Evolutionary conservation across 2,329 filamentous ascomycete species (phyloP).

Genomic region (Xylariaceae sp.): DNA sequence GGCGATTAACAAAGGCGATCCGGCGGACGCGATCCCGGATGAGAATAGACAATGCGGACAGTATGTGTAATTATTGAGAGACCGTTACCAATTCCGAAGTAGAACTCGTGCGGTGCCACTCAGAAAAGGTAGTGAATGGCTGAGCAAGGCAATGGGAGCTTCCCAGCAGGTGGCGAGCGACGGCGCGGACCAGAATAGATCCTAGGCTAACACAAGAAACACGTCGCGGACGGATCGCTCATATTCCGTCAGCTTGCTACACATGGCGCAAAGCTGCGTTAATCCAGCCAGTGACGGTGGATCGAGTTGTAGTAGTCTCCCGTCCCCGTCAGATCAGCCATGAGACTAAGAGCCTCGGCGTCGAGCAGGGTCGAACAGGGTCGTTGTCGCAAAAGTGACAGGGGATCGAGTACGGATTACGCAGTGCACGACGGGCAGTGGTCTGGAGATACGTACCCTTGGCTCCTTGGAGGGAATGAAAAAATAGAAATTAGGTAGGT

Average conservation of each 20-base stretch:
- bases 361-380: not conserved
- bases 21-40: not conserved
- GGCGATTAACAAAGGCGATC: not conserved
- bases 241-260: constrained; percentile 3
- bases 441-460: not conserved
- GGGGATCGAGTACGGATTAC: not conserved
- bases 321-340: not conserved
- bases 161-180: constrained; percentile 5
- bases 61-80: too few species aligned
- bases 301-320: not conserved
- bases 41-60: too few species aligned
- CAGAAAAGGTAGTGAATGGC: constrained; percentile 2
- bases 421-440: too few species aligned
- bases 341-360: constrained; percentile 6
- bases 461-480: not conserved
- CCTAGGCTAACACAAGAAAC: constrained; percentile 16
- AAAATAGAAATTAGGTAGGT: constrained; percentile 5
- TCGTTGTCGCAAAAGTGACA: constrained; percentile 10
- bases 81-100: too few species aligned
- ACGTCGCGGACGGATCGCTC: constrained; percentile 18
- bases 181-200: constrained; percentile 11
- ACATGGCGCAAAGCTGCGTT: constrained; percentile 21
- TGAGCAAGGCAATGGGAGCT: constrained; percentile 2
- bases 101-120: constrained; percentile 1
- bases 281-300: constrained; percentile 2